Conservation (phyloP, 345 rosid genomes). For the Salix udensis region DNA sequence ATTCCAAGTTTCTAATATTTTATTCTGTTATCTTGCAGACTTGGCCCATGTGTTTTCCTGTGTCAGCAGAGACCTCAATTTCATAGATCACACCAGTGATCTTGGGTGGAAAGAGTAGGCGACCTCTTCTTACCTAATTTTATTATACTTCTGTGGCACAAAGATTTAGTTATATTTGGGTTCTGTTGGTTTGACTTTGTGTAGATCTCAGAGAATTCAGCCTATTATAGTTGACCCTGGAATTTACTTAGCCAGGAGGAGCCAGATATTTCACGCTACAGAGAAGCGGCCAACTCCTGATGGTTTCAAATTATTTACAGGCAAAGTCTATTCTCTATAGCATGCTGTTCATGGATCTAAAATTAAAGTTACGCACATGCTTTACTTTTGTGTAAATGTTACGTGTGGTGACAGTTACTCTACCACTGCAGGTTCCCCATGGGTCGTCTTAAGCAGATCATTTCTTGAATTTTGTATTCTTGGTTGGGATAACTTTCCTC, state of each 20-base stretch:
- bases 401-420: slow-evolving; percentile 9
- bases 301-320: slow-evolving; percentile 88
- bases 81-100: slow-evolving; percentile 90
- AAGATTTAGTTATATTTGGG: slow-evolving; percentile 8
- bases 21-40: slow-evolving; percentile 47
- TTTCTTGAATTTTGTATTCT: slow-evolving; percentile 85
- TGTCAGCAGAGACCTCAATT: slow-evolving; percentile 73
- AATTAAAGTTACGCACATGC: not conserved
- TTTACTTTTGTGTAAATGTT: slow-evolving; percentile 15
- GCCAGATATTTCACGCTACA: slow-evolving; percentile 81
- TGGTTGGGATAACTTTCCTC: slow-evolving; percentile 95
- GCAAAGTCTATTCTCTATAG: slow-evolving; percentile 35
- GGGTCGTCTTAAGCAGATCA: slow-evolving; percentile 77
- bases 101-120: slow-evolving; percentile 99
- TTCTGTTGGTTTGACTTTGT: slow-evolving; percentile 19
- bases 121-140: slow-evolving; percentile 8
- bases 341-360: not conserved
- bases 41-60: slow-evolving; percentile 78
- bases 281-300: slow-evolving; percentile 75
- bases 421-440: slow-evolving; percentile 71
- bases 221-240: slow-evolving; percentile 94
- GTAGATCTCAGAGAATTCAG: slow-evolving; percentile 71
- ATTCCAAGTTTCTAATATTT: slow-evolving; percentile 11
- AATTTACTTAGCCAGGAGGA: slow-evolving; percentile 78
- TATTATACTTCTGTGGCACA: not conserved